phyloP scores from a whole-genome alignment of 2,329 filamentous ascomycete genomes.

The Thielaviopsis ethacetica region DNA sequence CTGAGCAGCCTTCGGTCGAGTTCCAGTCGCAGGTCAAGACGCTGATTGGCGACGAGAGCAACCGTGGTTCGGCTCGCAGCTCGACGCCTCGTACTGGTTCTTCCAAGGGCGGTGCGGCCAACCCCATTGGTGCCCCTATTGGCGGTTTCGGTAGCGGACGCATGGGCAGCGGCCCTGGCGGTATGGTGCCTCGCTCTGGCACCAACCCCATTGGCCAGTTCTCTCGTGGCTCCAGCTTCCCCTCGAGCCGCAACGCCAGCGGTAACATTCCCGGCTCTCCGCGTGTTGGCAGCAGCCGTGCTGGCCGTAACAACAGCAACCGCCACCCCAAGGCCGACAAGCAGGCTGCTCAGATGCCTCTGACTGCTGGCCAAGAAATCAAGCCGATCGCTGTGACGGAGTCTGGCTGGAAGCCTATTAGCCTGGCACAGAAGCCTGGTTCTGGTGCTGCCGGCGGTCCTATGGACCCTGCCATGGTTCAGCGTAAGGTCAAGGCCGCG shows the following conservation, averaged over 20 bases:
- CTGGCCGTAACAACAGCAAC: slow-evolving; percentile 39
- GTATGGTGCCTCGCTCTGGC: slow-evolving; percentile 2
- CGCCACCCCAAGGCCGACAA: slow-evolving; percentile 48
- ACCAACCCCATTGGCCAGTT: slow-evolving; percentile 11
- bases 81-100: slow-evolving; percentile 41
- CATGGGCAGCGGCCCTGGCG: slow-evolving; percentile 2
- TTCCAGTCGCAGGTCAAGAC: slow-evolving; percentile 84
- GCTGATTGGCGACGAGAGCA: slow-evolving; percentile 53
- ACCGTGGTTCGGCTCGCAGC: slow-evolving; percentile 33
- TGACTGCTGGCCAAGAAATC: slow-evolving; percentile 68
- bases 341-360: slow-evolving; percentile 74
- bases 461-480: slow-evolving; percentile 81
- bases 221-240: slow-evolving; percentile 30
- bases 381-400: slow-evolving; percentile 58
- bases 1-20: slow-evolving; percentile 86
- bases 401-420: slow-evolving; percentile 82
- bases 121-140: slow-evolving; percentile 43
- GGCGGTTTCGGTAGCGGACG: slow-evolving; percentile 15
- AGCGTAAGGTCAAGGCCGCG: slow-evolving; percentile 95
- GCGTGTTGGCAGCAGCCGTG: slow-evolving; percentile 45
- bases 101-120: slow-evolving; percentile 16
- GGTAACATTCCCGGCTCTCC: slow-evolving; percentile 52
- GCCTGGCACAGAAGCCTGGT: slow-evolving; percentile 34
- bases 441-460: slow-evolving; percentile 30
- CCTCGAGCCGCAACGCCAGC: slow-evolving; percentile 33